Evolutionary conservation across 2,329 filamentous ascomycete species (phyloP).

Genomic region (Rasamsonia emersonii): DNA sequence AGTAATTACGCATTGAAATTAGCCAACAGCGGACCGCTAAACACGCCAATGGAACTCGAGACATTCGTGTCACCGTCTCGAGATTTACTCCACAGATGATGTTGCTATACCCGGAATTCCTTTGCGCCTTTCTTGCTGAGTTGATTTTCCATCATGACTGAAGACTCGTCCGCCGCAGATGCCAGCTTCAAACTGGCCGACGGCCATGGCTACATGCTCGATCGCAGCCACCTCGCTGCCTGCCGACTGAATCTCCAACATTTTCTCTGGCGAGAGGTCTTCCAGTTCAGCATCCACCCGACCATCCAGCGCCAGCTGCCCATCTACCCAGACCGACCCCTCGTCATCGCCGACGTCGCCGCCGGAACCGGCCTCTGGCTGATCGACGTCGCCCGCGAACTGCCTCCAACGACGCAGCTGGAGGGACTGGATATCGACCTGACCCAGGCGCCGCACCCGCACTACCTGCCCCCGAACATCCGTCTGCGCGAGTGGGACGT

Average conservation of each 20-base stretch:
- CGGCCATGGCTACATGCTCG: constrained; percentile 2
- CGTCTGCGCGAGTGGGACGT: constrained; percentile 14
- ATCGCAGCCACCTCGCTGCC: constrained; percentile 5
- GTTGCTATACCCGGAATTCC: too few species aligned
- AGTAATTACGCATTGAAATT: too few species aligned
- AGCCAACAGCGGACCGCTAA: too few species aligned
- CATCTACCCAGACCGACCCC: constrained; percentile 4
- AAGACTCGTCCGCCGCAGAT: too few species aligned
- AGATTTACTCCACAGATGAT: too few species aligned
- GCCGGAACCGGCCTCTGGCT: constrained; percentile 21
- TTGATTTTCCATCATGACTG: too few species aligned
- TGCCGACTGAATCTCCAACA: constrained; percentile 21
- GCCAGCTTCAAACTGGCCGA: constrained; percentile 3
- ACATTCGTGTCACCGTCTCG: too few species aligned
- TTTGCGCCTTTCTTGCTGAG: too few species aligned
- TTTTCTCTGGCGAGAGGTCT: constrained; percentile 19
- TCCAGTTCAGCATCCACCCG: constrained; percentile 20
- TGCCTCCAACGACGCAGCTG: constrained; percentile 12
- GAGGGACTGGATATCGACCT: constrained; percentile 19
- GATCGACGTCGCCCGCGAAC: constrained; percentile 15
- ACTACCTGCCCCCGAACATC: constrained; percentile 14
- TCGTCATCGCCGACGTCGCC: constrained; percentile 18
- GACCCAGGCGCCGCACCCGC: constrained; percentile 12
- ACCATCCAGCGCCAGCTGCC: constrained; percentile 14
- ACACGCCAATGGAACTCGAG: too few species aligned